A percentile compares a stretch with the other conserved stretches of the same genome.
These are phyloP conservation scores for Penicillium polonicum DNA, from an alignment of 2,329 filamentous ascomycete genomes.

Conservation along the genomic window DNA sequence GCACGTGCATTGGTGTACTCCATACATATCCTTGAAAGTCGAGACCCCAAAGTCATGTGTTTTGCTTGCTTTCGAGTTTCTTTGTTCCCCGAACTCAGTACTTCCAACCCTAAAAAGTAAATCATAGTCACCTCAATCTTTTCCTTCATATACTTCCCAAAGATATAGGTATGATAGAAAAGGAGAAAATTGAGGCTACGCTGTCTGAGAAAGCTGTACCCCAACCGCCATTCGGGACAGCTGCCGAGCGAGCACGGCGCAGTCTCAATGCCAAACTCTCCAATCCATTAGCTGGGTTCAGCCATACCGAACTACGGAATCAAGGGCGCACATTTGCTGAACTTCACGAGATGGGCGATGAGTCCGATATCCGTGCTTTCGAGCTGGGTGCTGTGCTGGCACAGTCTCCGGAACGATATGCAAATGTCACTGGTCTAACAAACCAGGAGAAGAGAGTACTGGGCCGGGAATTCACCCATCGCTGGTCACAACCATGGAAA, in stretches of 20 bases:
- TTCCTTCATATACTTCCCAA: neutral
- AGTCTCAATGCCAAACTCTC: conserved; percentile 52
- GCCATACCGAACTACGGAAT: conserved; percentile 51
- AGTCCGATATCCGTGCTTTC: conserved; percentile 60
- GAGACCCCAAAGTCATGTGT: neutral
- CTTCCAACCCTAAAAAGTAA: neutral
- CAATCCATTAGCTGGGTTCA: conserved; percentile 53
- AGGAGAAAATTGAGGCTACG: neutral
- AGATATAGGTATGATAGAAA: neutral
- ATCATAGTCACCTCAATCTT: neutral
- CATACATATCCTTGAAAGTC: neutral
- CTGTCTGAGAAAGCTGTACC: conserved; percentile 21
- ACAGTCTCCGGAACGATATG: conserved; percentile 53
- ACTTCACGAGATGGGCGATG: conserved; percentile 54
- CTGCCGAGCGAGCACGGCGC: conserved; percentile 42
- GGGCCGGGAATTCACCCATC: conserved; percentile 61
- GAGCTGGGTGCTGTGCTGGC: conserved; percentile 60
- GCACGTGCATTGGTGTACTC: neutral
- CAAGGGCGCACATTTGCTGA: conserved; percentile 61
- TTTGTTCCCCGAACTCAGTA: neutral
- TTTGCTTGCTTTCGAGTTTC: neutral
- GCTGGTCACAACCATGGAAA: conserved; percentile 66
- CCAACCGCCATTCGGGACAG: conserved; percentile 29
- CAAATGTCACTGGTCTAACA: conserved; percentile 54
- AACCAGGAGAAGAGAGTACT: conserved; percentile 59